Base-by-base conservation (phyloP, 805 yeast genomes). In the Candida incommunis region DNA sequence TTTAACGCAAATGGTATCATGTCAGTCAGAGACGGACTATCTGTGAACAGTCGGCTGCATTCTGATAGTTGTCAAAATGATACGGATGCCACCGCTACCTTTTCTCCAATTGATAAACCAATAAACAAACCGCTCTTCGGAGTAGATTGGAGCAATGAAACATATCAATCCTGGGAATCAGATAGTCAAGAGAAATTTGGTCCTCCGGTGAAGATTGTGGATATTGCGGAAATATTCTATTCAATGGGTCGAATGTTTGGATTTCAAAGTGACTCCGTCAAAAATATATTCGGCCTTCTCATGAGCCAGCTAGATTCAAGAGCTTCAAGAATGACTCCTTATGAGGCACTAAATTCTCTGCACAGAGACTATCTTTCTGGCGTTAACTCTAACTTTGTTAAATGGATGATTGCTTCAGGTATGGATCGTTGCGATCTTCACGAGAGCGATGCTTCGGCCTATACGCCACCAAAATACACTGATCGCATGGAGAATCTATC, bases 361-460 rank as follows among this genome's bases (percentile, higher is more conserved):
- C 88, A 82, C 59, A 79, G 80, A 1, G 90, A 82, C 57, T 82
- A 80, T 54, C 76, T 82, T 54, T 84, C 86, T 2, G 92, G 90
- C 0, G 54, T 68, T 2, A 74, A 77, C 51, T 67, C 90, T 1
- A 82, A 82, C 55, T 82, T 74, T 56, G 69, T 72, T 48, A 81
- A 77, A 52, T 82, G 92, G 92, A 81, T 79, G 54, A 79, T 82
- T 62, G 85, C 86, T 1, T 75, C 84, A 2, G 76, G 74, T 48
- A 66, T 81, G 64, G 87, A 82, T 62, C 59, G 74, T 29, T 76
- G 74, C 46, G 80, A 76, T 50, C 46, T 29, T 5, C 59, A 69
- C 1, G 47, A 63, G 46, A 73, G 72, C 1, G 65, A 61, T 46
- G 7, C 13, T 9, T 58, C 51, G 2, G 23, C 25, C n/a, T 15